phyloP scores from a whole-genome alignment of 2,329 filamentous ascomycete species.

The Colletotrichum lindemuthianum region DNA sequence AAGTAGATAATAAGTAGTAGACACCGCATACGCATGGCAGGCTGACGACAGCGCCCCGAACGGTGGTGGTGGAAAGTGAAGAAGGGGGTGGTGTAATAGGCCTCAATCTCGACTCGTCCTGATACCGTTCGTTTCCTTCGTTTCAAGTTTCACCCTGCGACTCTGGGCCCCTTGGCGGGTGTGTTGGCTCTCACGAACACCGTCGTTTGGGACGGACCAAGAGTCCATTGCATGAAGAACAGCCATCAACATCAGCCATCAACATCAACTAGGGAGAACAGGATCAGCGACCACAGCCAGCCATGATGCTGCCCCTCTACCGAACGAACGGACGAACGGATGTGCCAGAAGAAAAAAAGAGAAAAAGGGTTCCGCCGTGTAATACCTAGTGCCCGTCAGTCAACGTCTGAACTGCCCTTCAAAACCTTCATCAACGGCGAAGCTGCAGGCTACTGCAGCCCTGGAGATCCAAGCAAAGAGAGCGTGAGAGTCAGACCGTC shows the following conservation, averaged over 20 bases:
- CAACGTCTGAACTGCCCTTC: background rate
- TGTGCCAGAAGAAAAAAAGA: no score
- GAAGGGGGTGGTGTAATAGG: background rate
- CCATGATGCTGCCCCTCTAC: background rate
- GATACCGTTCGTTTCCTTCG: constrained; percentile 22
- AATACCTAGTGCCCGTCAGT: background rate
- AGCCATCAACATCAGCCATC: background rate
- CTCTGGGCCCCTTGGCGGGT: constrained; percentile 26
- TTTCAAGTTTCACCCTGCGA: constrained; percentile 34
- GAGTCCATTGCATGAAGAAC: background rate
- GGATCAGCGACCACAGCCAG: constrained; percentile 11
- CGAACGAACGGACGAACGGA: no score
- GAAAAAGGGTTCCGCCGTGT: no score
- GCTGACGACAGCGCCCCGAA: constrained; percentile 18
- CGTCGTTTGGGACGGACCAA: constrained; percentile 14
- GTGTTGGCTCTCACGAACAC: constrained; percentile 16
- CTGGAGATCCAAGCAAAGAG: background rate
- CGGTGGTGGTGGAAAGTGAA: constrained; percentile 4
- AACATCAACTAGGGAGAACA: background rate
- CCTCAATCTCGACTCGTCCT: background rate
- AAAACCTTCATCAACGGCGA: background rate
- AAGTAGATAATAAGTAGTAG: no score
- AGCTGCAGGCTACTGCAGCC: background rate
- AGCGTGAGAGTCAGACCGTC: constrained; percentile 8
- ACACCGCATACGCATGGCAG: no score